A percentile compares a stretch with the other conserved stretches of the same genome.
phyloP scores from a whole-genome alignment of 2,329 filamentous ascomycete genomes.

The Plenodomus lindquistii region DNA sequence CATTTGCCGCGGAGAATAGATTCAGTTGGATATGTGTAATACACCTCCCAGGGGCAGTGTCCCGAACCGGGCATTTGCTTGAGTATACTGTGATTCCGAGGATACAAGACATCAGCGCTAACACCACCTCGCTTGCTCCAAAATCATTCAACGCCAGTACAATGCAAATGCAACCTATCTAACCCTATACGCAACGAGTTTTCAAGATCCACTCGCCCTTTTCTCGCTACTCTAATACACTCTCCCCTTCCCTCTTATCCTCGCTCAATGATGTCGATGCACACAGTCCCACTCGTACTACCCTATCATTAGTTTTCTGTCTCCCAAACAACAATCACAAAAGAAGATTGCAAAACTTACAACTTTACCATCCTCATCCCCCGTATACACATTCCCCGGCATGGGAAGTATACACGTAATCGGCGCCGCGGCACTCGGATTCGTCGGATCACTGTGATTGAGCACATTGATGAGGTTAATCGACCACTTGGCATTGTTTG shows the following conservation, averaged over 20 bases:
- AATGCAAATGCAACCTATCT: too few species aligned
- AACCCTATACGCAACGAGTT: too few species aligned
- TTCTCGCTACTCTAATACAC: too few species aligned
- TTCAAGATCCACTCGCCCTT: too few species aligned
- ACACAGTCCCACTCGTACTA: constrained; percentile 64
- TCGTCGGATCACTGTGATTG: constrained; percentile 72
- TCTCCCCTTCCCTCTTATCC: neutral
- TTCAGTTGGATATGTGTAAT: too few species aligned
- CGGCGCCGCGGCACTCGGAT: constrained; percentile 57
- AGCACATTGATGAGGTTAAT: constrained; percentile 79
- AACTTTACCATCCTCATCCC: constrained; percentile 89
- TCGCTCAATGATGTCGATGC: constrained; percentile 45
- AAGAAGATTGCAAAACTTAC: constrained; percentile 28
- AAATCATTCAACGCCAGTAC: too few species aligned
- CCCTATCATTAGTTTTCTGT: neutral
- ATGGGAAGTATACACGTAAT: constrained; percentile 88
- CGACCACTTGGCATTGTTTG: constrained; percentile 61
- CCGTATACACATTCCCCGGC: constrained; percentile 84
- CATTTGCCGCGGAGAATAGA: too few species aligned
- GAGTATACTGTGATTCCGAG: too few species aligned
- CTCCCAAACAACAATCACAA: neutral
- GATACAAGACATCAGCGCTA: too few species aligned
- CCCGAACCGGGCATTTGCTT: too few species aligned
- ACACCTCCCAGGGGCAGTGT: too few species aligned
- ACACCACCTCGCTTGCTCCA: too few species aligned